Base-by-base conservation (phyloP, 345 rosid species). In the Pistacia atlantica region DNA sequence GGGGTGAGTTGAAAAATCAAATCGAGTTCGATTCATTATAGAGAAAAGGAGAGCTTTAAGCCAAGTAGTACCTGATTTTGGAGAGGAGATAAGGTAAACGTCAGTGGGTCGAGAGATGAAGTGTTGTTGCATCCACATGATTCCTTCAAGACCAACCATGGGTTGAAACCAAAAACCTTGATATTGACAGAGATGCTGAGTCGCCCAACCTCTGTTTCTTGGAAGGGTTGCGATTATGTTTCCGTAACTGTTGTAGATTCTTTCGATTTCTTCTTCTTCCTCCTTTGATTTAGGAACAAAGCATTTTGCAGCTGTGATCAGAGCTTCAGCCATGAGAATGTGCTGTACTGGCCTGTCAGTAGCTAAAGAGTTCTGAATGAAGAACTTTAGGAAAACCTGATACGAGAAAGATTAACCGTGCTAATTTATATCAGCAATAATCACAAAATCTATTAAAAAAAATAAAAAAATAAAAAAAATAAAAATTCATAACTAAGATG, bases 1-100 rank as follows among this genome's bases (percentile, higher is more conserved):
- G 62, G 78, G 75, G 12, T 61, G 78, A 4, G 67, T 61, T 37
- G 71, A 52, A 10, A 51, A 60, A 68, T 54, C 64, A 45, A 11
- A 45, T 38, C 14, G 8, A 42, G 17, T 28, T 63, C 81, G 65
- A n/a, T 67, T 73, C 8, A 28, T 48, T 49, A 51, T 25, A 1
- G 59, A 49, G 42, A 67, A 68, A 25, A 51, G 12, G 4, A 68
- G 57, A 28, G 72, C 59, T 9, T 68, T 68, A 49, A 51, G 72
- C 72, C 72, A 68, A 48, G 59, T 68, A 13, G 72, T 68, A 8
- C 59, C 59, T 8, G 59, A 48, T 49, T 68, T 68, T 28, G 72
- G 38, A 51, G 20, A 11, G 42, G 46, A 5, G 46, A 42, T 7
- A 42, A 42, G 46, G 46, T 5, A 42, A 42, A 42, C 1, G 46